Base-by-base conservation (phyloP, 768 basidiomycete genomes). In the Amanita fuliginea region DNA sequence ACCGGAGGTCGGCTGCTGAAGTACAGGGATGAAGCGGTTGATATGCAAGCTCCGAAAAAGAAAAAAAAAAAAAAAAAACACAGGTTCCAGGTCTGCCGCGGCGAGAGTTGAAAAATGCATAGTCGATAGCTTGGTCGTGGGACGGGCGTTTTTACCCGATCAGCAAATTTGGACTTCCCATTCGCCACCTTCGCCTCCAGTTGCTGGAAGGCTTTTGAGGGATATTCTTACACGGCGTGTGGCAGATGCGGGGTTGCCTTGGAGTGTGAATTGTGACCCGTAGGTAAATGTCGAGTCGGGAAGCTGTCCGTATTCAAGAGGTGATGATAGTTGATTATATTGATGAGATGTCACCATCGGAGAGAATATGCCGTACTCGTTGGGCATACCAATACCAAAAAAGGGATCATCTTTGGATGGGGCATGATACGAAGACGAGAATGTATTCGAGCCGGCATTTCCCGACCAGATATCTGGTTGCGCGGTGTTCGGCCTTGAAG, bases 91-190 rank as follows among this genome's bases (percentile, higher is more conserved):
- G 18, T 36, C 35, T n/a, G 28, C 24, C 45, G 28, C 51, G 46
- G 35, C 45, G 44, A 42, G 44, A 43, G 34, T 32, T 11, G 18
- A 45, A 42, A 42, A 10, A 51, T 30, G 11, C 2, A 2, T 28
- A 42, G 35, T 13, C 6, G 14, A 32, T 26, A 22, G 5, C 22
- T 24, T 24, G 3, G 22, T 24, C 22, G 22, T 14, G 3, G 10
- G 30, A 30, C 3, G 1, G 10, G 30, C 22, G 32, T 40, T 36
- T 7, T 32, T 6, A 10, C 24, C 26, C 33, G 11, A 52, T 69
- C 66, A 84, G 63, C 81, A 83, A 46, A 85, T 68, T 60, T 83
- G 77, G 41, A 87, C 81, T 62, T 87, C 83, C 83, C 84, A 86
- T 67, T 85, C 83, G 53, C 83, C 83, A 42, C 81, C 81, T 61